phyloP scores from a whole-genome alignment of 768 basidiomycete species.

The Rubroboletus pulcherrimus region DNA sequence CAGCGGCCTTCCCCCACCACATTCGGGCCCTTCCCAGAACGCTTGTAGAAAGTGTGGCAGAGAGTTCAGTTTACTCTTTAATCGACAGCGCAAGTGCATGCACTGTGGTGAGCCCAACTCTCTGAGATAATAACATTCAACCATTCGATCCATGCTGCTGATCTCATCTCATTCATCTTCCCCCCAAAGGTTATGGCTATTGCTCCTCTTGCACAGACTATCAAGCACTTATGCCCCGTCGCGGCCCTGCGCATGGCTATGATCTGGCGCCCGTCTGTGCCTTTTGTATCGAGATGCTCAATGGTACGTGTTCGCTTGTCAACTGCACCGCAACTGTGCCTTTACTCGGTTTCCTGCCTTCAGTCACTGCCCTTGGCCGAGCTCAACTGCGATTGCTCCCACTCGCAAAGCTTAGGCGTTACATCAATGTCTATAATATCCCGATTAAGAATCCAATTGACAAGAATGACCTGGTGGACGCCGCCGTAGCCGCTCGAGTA shows the following conservation, averaged over 20 bases:
- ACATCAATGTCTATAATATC: constrained; percentile 69
- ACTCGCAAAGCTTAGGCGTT: constrained; percentile 61
- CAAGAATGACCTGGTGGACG: constrained; percentile 76
- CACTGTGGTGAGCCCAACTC: constrained; percentile 59
- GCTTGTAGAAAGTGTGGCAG: constrained; percentile 69
- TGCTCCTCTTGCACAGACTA: constrained; percentile 74
- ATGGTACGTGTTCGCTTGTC: constrained; percentile 40
- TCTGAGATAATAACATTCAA: not conserved
- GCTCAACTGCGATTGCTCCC: constrained; percentile 53
- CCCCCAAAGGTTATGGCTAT: constrained; percentile 57
- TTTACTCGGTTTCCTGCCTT: not conserved
- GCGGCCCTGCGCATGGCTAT: constrained; percentile 50
- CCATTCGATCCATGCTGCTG: not conserved
- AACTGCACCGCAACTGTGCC: not conserved
- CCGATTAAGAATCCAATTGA: constrained; percentile 59
- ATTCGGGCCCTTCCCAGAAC: constrained; percentile 22
- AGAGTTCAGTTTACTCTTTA: constrained; percentile 67
- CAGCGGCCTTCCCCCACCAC: constrained; percentile 57
- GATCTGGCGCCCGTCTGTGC: constrained; percentile 65
- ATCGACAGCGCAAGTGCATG: constrained; percentile 62
- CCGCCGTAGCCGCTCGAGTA: constrained; percentile 50
- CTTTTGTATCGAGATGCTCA: constrained; percentile 69
- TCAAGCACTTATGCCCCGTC: constrained; percentile 73
- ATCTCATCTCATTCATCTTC: not conserved
- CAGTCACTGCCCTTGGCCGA: constrained; percentile 69